Percentiles rank a stretch among this genome's conserved stretches.
These are phyloP conservation scores for Barnettozyma siamensis DNA, from an alignment of 805 yeast species.

Conservation along the genomic window DNA sequence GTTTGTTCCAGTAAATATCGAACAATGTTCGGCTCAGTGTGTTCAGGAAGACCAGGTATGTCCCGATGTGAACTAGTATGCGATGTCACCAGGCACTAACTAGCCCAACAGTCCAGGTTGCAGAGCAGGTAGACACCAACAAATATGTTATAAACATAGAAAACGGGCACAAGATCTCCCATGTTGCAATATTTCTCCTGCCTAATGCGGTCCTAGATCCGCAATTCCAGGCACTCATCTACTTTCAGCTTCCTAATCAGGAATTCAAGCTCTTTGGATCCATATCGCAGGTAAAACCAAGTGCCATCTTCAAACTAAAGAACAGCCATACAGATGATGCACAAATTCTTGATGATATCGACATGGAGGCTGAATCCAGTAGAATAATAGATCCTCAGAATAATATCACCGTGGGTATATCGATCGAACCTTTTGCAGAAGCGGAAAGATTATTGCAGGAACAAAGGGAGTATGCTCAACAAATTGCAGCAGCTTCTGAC, in stretches of 20 bases:
- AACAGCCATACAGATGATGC: slow-evolving; percentile 34
- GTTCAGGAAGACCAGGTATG: slow-evolving; percentile 63
- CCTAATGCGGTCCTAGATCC: slow-evolving; percentile 76
- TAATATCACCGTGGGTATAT: slow-evolving; percentile 66
- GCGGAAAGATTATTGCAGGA: slow-evolving; percentile 55
- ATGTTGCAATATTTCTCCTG: slow-evolving; percentile 75
- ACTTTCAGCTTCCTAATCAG: slow-evolving; percentile 61
- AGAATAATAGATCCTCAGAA: slow-evolving; percentile 21
- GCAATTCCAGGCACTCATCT: slow-evolving; percentile 75
- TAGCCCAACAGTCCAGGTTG: slow-evolving; percentile 30
- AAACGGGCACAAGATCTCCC: slow-evolving; percentile 63
- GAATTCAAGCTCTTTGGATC: slow-evolving; percentile 66
- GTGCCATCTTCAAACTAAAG: slow-evolving; percentile 84
- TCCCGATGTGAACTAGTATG: too few species aligned
- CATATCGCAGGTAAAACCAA: slow-evolving; percentile 62
- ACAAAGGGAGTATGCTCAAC: slow-evolving; percentile 20
- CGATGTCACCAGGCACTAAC: too few species aligned
- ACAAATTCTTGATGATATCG: slow-evolving; percentile 51
- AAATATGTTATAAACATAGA: slow-evolving; percentile 61
- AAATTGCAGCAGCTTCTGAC: slow-evolving; percentile 12
- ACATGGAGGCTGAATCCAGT: slow-evolving; percentile 38
- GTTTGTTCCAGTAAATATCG: too few species aligned
- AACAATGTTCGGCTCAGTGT: slow-evolving; percentile 66
- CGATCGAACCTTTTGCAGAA: slow-evolving; percentile 70
- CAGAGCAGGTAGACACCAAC: slow-evolving; percentile 61